Conservation (phyloP, 305 asterid species). For the Solanum hybrid region DNA sequence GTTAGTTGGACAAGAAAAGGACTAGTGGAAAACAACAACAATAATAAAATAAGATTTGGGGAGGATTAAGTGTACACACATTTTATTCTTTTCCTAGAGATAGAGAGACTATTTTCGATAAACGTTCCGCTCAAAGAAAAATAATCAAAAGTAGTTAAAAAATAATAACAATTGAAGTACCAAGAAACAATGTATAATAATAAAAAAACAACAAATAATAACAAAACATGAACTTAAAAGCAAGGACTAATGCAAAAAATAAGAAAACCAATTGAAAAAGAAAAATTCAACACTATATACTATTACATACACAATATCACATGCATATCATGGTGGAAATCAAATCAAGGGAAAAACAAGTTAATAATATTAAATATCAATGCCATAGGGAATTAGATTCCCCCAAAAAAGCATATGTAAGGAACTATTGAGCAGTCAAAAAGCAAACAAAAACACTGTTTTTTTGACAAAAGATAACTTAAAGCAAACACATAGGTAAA, state of each 20-base stretch:
- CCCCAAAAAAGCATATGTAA: neutral
- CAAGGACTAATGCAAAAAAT: neutral
- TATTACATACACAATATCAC: neutral
- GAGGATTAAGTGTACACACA: neutral
- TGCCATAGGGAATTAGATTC: conserved; percentile 16
- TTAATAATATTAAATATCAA: neutral
- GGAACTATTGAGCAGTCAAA: conserved; percentile 26
- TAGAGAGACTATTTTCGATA: rapidly evolving
- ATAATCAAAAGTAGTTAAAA: rapidly evolving
- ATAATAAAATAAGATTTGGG: neutral
- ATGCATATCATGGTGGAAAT: neutral
- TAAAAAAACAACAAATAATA: rapidly evolving
- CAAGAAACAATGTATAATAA: neutral
- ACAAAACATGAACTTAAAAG: neutral
- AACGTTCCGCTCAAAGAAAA: rapidly evolving
- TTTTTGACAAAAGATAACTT: conserved; percentile 21
- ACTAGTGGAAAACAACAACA: neutral
- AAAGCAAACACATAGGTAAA: conserved; percentile 33
- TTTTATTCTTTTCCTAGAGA: rapidly evolving
- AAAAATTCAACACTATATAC: neutral
- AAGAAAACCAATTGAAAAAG: neutral
- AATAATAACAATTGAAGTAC: rapidly evolving
- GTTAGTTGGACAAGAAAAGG: neutral
- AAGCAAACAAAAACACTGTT: conserved; percentile 20
- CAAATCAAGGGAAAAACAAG: neutral